Conservation (phyloP, 495 filamentous ascomycete species). For the Penicillium waksmanii region DNA sequence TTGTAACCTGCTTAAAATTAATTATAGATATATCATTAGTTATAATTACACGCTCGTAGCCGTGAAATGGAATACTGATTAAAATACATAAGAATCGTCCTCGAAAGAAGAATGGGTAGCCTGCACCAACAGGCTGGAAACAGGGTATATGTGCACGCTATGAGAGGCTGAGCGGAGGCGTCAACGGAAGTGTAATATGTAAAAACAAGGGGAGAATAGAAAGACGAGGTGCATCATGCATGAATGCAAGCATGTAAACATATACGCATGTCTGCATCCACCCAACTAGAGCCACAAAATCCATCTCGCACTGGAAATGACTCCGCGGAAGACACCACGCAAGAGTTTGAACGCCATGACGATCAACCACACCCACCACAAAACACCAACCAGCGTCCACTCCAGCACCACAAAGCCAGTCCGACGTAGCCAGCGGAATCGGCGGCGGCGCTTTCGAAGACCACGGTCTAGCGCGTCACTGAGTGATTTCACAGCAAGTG, state of each 20-base stretch:
- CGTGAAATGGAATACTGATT: neutral
- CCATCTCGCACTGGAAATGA: slow-evolving; percentile 67
- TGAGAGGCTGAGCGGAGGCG: neutral
- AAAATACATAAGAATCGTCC: slow-evolving; percentile 6
- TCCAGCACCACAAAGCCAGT: slow-evolving; percentile 73
- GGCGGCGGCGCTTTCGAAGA: slow-evolving; percentile 68
- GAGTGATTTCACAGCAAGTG: slow-evolving; percentile 75
- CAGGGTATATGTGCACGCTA: slow-evolving; percentile 15
- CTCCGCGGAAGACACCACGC: slow-evolving; percentile 60
- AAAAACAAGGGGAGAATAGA: neutral
- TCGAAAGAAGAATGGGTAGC: neutral
- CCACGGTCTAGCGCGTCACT: slow-evolving; percentile 74
- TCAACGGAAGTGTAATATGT: neutral
- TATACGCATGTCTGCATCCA: neutral
- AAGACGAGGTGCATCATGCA: neutral
- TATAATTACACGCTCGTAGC: neutral
- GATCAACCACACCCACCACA: slow-evolving; percentile 85
- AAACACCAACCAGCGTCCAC: slow-evolving; percentile 76
- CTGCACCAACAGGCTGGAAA: neutral
- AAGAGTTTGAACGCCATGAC: slow-evolving; percentile 70
- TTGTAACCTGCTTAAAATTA: neutral
- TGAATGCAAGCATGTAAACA: neutral
- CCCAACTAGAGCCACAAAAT: slow-evolving; percentile 67
- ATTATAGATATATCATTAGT: neutral
- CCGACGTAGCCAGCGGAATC: slow-evolving; percentile 72